phyloP scores from a whole-genome alignment of 2,329 filamentous ascomycete species.

The Plectosphaerella sp. region DNA sequence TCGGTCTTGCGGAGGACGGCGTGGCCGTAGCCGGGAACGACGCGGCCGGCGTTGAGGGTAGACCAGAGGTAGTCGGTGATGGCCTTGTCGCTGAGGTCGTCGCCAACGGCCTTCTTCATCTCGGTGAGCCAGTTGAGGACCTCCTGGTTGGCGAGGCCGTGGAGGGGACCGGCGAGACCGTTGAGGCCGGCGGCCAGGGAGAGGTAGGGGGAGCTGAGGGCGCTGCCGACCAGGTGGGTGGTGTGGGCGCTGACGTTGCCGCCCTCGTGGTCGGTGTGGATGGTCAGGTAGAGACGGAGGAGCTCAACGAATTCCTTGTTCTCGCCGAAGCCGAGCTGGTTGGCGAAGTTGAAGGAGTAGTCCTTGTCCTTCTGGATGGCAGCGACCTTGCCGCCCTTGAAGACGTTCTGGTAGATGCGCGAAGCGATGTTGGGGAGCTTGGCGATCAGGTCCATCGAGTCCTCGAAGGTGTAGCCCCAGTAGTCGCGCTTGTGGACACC shows the following conservation, averaged over 20 bases:
- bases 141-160: slow-evolving; percentile 99
- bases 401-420: slow-evolving; percentile 99
- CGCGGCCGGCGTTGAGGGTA: slow-evolving; percentile 90
- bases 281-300: slow-evolving; percentile 98
- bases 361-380: slow-evolving; percentile 98
- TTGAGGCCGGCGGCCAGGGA: slow-evolving; percentile 95
- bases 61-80: slow-evolving; percentile 99
- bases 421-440: slow-evolving; percentile 98
- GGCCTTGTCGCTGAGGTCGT: slow-evolving; percentile 91
- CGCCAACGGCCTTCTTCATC: slow-evolving; percentile 95
- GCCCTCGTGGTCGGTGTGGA: slow-evolving; percentile 99
- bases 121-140: slow-evolving; percentile 98
- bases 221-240: slow-evolving; percentile 94
- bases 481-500: slow-evolving; percentile 99
- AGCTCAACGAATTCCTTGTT: slow-evolving; percentile 98
- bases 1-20: slow-evolving; percentile 99
- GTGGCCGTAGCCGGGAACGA: slow-evolving; percentile 97
- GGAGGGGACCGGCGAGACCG: slow-evolving; percentile 94
- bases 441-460: slow-evolving; percentile 99
- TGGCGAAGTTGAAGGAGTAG: slow-evolving; percentile 98
- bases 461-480: slow-evolving; percentile 99
- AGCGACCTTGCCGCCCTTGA: slow-evolving; percentile 99
- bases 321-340: slow-evolving; percentile 94
- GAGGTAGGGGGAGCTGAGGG: slow-evolving; percentile 95
- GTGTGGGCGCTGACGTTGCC: slow-evolving; percentile 98